A percentile compares a stretch with the other conserved stretches of the same genome.
phyloP scores from a whole-genome alignment of 140 eudicot species.

The Stevia rebaudiana region DNA sequence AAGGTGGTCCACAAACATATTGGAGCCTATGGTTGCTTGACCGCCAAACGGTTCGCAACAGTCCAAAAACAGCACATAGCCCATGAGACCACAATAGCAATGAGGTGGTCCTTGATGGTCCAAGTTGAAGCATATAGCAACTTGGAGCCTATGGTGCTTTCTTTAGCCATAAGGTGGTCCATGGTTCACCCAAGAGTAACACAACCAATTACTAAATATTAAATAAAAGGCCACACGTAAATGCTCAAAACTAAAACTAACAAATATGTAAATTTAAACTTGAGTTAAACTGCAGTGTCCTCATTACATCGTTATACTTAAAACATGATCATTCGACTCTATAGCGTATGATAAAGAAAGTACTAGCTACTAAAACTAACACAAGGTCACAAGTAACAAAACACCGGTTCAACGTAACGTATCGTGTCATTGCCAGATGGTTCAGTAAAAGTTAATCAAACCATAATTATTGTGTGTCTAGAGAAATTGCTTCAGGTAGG shows the following conservation, averaged over 20 bases:
- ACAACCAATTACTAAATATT: neutral
- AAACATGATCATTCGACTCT: constrained; percentile 13
- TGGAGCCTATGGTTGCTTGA: neutral
- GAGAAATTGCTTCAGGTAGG: constrained; percentile 57
- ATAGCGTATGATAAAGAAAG: constrained; percentile 18
- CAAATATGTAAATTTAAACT: neutral
- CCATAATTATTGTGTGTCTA: constrained; percentile 28
- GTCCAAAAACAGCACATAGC: constrained; percentile 17
- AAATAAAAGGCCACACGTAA: neutral
- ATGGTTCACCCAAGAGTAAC: neutral
- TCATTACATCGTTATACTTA: constrained; percentile 17
- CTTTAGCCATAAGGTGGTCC: constrained; percentile 2
- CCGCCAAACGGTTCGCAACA: neutral
- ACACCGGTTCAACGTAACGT: constrained; percentile 15
- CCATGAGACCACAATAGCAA: neutral
- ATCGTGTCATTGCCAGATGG: constrained; percentile 15
- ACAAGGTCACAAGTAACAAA: constrained; percentile 10
- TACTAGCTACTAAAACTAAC: constrained; percentile 24
- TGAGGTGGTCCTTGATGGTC: constrained; percentile 17
- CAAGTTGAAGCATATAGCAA: constrained; percentile 15
- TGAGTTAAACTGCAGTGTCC: constrained; percentile 1
- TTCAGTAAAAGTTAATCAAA: constrained; percentile 16
- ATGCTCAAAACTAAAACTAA: neutral
- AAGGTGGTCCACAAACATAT: constrained; percentile 15
- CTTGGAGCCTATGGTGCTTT: constrained; percentile 16